Evolutionary conservation across 352 stramenopile species (phyloP).

Genomic region (Phytophthora sp.): DNA sequence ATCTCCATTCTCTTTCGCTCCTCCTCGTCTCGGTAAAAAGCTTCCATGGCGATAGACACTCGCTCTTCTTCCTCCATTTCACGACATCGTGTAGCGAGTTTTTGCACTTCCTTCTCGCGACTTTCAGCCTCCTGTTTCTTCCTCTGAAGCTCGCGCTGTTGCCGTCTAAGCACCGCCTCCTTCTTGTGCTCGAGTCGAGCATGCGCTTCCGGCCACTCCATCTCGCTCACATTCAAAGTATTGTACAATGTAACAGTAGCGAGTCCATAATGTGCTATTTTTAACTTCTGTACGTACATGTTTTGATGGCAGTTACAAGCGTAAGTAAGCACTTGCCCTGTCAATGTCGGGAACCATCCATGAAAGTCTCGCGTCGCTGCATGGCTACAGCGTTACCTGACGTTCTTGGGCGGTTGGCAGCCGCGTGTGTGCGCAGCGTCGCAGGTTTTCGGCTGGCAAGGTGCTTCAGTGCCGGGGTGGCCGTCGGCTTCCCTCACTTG

Average conservation of each 20-base stretch:
- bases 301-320: conserved; percentile 22
- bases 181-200: conserved; percentile 58
- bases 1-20: conserved; percentile 26
- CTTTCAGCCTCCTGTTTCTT: conserved; percentile 30
- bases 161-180: conserved; percentile 42
- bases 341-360: conserved; percentile 27
- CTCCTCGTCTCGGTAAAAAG: conserved; percentile 34
- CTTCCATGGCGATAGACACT: conserved; percentile 53
- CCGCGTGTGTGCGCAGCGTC: conserved; percentile 33
- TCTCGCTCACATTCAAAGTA: conserved; percentile 6
- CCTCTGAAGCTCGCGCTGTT: conserved; percentile 56
- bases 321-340: neutral
- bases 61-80: conserved; percentile 65
- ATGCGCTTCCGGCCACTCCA: conserved; percentile 62
- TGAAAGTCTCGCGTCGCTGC: conserved; percentile 24
- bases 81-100: conserved; percentile 37
- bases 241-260: no score
- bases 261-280: conserved; percentile 3
- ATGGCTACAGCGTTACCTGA: no score
- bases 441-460: conserved; percentile 32
- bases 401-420: neutral
- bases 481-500: conserved; percentile 30
- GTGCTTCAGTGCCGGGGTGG: conserved; percentile 11
- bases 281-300: no score
- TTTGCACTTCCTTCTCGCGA: conserved; percentile 41